A percentile compares a stretch with the other conserved stretches of the same genome.
phyloP scores from a whole-genome alignment of 2,329 filamentous ascomycete species.

The Nectriaceae sp. region DNA sequence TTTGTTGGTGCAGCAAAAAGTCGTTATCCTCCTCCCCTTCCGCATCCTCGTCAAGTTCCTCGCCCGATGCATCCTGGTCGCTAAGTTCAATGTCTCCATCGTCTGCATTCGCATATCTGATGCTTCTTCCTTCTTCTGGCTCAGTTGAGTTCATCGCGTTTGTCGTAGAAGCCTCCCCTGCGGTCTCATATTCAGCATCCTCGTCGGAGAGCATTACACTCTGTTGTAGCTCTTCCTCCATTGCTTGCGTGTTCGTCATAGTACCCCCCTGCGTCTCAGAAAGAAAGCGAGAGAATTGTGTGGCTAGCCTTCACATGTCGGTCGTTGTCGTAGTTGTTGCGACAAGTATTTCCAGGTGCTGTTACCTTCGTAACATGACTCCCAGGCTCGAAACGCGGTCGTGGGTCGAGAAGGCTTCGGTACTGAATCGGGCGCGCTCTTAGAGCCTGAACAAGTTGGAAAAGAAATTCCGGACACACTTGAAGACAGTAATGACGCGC shows the following conservation, averaged over 20 bases:
- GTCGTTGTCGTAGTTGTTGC: slow-evolving; percentile 18
- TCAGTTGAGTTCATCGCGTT: slow-evolving; percentile 20
- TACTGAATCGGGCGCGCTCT: slow-evolving; percentile 3
- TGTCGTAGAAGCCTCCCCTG: slow-evolving; percentile 28
- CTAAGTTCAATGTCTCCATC: slow-evolving; percentile 38
- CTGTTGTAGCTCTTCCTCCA: slow-evolving; percentile 60
- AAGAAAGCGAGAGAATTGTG: slow-evolving; percentile 14
- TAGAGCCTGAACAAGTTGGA: slow-evolving; percentile 3
- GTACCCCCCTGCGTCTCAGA: slow-evolving; percentile 30
- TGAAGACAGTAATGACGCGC: slow-evolving; percentile 10
- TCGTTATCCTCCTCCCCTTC: slow-evolving; percentile 45
- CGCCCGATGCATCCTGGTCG: slow-evolving; percentile 44
- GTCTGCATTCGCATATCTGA: slow-evolving; percentile 17
- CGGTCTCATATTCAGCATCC: slow-evolving; percentile 44
- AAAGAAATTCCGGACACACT: not conserved
- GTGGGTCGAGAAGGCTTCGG: slow-evolving; percentile 14
- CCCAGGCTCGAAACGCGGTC: slow-evolving; percentile 22
- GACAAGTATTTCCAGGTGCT: slow-evolving; percentile 21
- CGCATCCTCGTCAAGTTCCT: slow-evolving; percentile 44
- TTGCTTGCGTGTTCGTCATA: slow-evolving; percentile 55
- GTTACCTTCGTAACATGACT: slow-evolving; percentile 28
- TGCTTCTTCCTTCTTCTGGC: not conserved
- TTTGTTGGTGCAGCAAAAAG: slow-evolving; percentile 17
- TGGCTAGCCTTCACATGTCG: slow-evolving; percentile 33
- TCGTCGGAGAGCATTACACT: slow-evolving; percentile 55